phyloP scores from a whole-genome alignment of 2,329 filamentous ascomycete species.

The Clarireedia hainanense region DNA sequence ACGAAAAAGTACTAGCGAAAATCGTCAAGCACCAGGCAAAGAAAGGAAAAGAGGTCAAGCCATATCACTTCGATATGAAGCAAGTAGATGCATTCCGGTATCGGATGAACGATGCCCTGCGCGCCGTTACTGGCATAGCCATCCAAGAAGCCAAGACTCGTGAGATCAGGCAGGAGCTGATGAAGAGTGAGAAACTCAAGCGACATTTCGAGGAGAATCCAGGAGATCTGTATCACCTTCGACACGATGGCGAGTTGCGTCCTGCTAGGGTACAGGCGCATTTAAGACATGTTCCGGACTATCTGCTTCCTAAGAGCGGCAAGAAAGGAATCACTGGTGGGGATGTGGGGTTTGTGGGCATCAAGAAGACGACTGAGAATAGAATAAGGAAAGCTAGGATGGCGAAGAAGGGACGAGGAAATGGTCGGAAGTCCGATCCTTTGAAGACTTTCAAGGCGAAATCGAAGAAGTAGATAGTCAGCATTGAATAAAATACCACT shows the following conservation, averaged over 20 bases:
- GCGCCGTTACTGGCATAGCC: conserved; percentile 81
- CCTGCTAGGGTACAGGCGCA: conserved; percentile 80
- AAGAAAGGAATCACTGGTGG: conserved; percentile 58
- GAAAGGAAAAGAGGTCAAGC: conserved; percentile 72
- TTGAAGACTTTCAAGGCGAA: conserved; percentile 76
- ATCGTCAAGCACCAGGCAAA: conserved; percentile 74
- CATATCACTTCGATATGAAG: conserved; percentile 91
- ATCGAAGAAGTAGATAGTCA: conserved; percentile 19
- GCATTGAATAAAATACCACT: conserved; percentile 2
- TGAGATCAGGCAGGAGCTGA: conserved; percentile 79
- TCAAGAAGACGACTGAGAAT: conserved; percentile 45
- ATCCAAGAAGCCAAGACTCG: conserved; percentile 83
- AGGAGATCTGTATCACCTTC: conserved; percentile 73
- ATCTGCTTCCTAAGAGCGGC: conserved; percentile 71
- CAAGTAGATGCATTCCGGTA: conserved; percentile 93
- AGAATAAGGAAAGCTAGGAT: conserved; percentile 34
- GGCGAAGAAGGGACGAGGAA: conserved; percentile 41
- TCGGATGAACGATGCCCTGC: conserved; percentile 84
- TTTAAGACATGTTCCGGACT: conserved; percentile 90
- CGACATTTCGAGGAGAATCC: conserved; percentile 97
- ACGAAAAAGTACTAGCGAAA: conserved; percentile 75
- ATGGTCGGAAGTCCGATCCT: conserved; percentile 68
- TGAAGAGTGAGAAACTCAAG: conserved; percentile 91
- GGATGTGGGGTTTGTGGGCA: conserved; percentile 69
- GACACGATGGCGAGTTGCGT: conserved; percentile 83